Evolutionary conservation across 257 asterid genomes (phyloP), one percentile per base, ranked within the genome.

Genomic region (Linderniella brevidens): DNA sequence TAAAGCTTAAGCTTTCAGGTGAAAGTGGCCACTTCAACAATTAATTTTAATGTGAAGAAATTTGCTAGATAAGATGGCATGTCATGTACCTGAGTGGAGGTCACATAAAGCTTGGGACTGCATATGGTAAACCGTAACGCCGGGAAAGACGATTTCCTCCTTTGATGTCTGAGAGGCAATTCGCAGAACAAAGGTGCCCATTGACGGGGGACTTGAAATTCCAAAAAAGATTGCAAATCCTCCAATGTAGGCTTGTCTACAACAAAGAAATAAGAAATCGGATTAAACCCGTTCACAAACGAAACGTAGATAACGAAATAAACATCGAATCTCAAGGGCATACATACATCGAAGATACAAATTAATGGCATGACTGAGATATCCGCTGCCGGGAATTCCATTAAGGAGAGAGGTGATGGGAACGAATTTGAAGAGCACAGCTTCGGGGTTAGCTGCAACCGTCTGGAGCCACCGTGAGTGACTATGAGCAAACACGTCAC

Each of bases 391-490:
- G 11, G 94, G 96, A 67, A 90, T 80, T 58, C 99, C 99, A 61
- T 87, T 74, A 46, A 85, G 80, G 38, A 88, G 77, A 59, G 98
- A 84, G 41, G 98, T 88, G 60, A 88, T 80, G 8, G 96, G 98
- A 15, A 88, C 88, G 57, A 90, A 76, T 65, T 78, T 90, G 69
- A 90, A 81, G 54, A 76, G 88, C 43, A 85, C 62, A 54, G 92
- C 94, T 67, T 90, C 99, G 9, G 99, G 93, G 45, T 77, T 85
- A 54, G 75, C 92, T 48, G 94, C 77, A 74, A 90, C 72, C 0
- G 92, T 81, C 75, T 85, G 99, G 40, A 90, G 96, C 99, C 99
- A 90, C 73, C 85, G 74, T 50, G 96, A 79, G 67, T 90, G 99
- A 76, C 92, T 85, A 66, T 81, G 99, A 10, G 94, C 70, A 71